These are phyloP conservation scores for Penicillium sp. DNA, from an alignment of 2,329 filamentous ascomycete genomes.

Conservation along the genomic window DNA sequence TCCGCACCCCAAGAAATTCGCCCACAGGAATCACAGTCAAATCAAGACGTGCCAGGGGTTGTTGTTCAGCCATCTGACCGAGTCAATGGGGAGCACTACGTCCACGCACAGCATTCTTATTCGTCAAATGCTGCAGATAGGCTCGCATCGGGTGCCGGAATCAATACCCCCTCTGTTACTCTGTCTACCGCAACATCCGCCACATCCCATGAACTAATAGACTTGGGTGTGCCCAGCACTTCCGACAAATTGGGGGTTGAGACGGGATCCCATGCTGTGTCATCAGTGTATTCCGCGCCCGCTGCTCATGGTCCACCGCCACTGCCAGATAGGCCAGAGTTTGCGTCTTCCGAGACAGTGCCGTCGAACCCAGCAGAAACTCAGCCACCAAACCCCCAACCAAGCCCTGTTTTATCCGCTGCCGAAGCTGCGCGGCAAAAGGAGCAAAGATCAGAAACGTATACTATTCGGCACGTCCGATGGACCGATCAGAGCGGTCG, in stretches of 20 bases:
- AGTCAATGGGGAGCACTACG: conserved; percentile 1
- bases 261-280: conserved; percentile 6
- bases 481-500: conserved; percentile 71
- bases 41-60: conserved; percentile 17
- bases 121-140: conserved; percentile 9
- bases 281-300: conserved; percentile 15
- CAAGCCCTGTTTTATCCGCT: conserved; percentile 23
- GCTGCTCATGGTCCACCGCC: not conserved
- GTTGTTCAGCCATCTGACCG: conserved; percentile 13
- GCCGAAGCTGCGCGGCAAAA: conserved; percentile 35
- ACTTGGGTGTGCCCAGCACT: conserved; percentile 21
- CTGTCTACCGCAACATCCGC: conserved; percentile 27
- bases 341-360: not conserved
- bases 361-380: conserved; percentile 2
- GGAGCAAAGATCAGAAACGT: conserved; percentile 66
- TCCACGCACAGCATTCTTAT: conserved; percentile 1
- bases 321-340: not conserved
- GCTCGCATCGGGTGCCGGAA: conserved; percentile 19
- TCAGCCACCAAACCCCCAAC: conserved; percentile 2
- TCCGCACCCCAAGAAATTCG: conserved; percentile 15
- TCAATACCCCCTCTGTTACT: conserved; percentile 21
- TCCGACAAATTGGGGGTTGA: conserved; percentile 9
- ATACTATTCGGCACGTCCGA: conserved; percentile 85
- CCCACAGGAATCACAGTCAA: conserved; percentile 15
- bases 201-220: conserved; percentile 35